Evolutionary conservation across 2,329 filamentous ascomycete species (phyloP).

Genomic region (Cyclaneusma minus): DNA sequence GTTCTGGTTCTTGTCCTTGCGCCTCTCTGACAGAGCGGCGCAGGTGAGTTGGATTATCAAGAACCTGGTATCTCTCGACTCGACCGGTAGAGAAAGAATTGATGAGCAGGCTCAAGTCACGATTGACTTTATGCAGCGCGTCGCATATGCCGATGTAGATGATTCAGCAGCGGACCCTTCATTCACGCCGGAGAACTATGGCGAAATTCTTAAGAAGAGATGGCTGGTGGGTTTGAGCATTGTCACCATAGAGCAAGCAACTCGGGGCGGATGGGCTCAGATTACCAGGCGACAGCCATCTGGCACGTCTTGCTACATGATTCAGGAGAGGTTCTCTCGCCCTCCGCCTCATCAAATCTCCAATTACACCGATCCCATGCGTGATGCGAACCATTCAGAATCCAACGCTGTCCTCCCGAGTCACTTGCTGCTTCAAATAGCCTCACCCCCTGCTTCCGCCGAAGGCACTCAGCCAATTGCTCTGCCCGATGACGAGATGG

Average conservation of each 20-base stretch:
- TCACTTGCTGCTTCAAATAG: constrained; percentile 54
- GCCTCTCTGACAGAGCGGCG: constrained; percentile 65
- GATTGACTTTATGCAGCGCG: constrained; percentile 86
- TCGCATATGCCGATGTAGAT: constrained; percentile 71
- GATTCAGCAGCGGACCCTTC: constrained; percentile 52
- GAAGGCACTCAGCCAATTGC: constrained; percentile 54
- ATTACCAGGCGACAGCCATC: constrained; percentile 58
- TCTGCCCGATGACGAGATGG: constrained; percentile 45
- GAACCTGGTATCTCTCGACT: constrained; percentile 64
- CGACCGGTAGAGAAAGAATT: constrained; percentile 55
- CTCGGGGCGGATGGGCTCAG: constrained; percentile 49
- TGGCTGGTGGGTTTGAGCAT: constrained; percentile 65
- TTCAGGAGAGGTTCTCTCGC: constrained; percentile 43
- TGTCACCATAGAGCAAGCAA: constrained; percentile 58
- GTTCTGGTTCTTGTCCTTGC: constrained; percentile 91
- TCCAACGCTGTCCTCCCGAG: constrained; percentile 54
- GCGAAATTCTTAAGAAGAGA: constrained; percentile 48
- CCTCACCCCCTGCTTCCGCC: constrained; percentile 38
- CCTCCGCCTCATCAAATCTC: constrained; percentile 40
- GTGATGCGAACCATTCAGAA: constrained; percentile 33
- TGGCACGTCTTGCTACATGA: constrained; percentile 35
- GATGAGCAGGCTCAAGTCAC: constrained; percentile 92
- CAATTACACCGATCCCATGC: constrained; percentile 29
- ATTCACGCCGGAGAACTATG: constrained; percentile 50
- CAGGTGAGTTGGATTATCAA: constrained; percentile 85